Percentiles rank a stretch among this genome's conserved stretches.
Conservation (phyloP, 73 alveolate genomes). For the Uronychia binucleata region DNA sequence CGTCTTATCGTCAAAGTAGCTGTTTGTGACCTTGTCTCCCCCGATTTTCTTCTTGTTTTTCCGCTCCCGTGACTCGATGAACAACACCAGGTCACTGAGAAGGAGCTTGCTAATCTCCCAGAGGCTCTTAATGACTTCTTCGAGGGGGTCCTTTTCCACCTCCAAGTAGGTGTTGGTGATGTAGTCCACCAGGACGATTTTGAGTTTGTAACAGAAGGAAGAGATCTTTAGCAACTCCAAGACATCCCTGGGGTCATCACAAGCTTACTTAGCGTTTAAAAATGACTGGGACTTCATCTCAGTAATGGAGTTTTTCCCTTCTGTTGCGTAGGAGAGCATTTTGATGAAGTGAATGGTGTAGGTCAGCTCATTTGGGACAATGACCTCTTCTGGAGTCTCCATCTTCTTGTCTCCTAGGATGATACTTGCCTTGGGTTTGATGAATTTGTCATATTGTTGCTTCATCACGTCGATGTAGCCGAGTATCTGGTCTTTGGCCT, state of each 20-base stretch:
- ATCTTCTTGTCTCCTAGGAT: background rate
- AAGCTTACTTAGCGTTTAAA: background rate
- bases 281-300: conserved; percentile 29
- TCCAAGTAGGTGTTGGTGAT: conserved; percentile 12
- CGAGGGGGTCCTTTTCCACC: conserved; percentile 32
- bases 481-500: background rate
- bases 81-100: conserved; percentile 9
- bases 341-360: conserved; percentile 35
- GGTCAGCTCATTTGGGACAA: conserved; percentile 34
- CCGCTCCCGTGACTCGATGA: conserved; percentile 21
- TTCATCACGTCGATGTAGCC: background rate
- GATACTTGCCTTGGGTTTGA: background rate
- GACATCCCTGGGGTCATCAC: conserved; percentile 2
- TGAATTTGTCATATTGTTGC: background rate
- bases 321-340: conserved; percentile 22
- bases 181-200: conserved; percentile 18
- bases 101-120: conserved; percentile 20
- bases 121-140: conserved; percentile 3
- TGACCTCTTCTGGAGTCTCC: conserved; percentile 14
- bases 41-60: conserved; percentile 3
- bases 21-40: background rate
- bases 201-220: conserved; percentile 26
- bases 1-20: background rate
- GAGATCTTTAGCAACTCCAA: background rate
- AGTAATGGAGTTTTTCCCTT: conserved; percentile 39